Evolutionary conservation across 73 alveolate species (phyloP).

Genomic region (Paramecium sonneborni): DNA sequence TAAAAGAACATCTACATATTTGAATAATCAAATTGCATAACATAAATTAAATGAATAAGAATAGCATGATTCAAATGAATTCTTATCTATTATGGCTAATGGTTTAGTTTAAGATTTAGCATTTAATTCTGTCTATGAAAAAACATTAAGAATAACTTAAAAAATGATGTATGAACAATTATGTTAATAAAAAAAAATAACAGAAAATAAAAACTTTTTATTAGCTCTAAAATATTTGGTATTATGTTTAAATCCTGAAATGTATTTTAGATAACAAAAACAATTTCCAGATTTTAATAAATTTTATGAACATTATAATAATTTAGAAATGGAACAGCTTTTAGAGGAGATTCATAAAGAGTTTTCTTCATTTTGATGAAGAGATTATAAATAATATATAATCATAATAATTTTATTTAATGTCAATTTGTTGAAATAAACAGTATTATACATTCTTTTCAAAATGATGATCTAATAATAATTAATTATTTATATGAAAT

Average conservation of each 20-base stretch:
- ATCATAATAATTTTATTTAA: no score
- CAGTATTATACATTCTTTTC: no score
- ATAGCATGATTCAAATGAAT: not conserved
- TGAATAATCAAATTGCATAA: not conserved
- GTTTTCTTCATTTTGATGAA: not conserved
- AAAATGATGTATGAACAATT: not conserved
- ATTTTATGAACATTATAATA: conserved; percentile 32
- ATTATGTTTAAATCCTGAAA: not conserved
- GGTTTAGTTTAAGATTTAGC: conserved; percentile 17
- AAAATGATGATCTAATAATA: not conserved
- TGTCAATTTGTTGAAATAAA: no score
- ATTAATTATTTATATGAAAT: not conserved
- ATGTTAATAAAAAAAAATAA: not conserved
- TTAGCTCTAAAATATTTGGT: not conserved
- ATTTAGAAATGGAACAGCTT: not conserved
- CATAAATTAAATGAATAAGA: not conserved
- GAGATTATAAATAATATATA: not conserved
- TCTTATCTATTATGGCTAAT: conserved; percentile 9
- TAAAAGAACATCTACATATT: not conserved
- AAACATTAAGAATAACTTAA: not conserved
- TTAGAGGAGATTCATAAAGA: conserved; percentile 1
- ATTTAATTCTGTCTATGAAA: not conserved
- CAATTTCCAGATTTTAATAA: conserved; percentile 27
- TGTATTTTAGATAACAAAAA: not conserved
- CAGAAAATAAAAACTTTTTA: not conserved